These are phyloP conservation scores for Cyclaneusma minus DNA, from an alignment of 2,329 filamentous ascomycete species.

Conservation along the genomic window DNA sequence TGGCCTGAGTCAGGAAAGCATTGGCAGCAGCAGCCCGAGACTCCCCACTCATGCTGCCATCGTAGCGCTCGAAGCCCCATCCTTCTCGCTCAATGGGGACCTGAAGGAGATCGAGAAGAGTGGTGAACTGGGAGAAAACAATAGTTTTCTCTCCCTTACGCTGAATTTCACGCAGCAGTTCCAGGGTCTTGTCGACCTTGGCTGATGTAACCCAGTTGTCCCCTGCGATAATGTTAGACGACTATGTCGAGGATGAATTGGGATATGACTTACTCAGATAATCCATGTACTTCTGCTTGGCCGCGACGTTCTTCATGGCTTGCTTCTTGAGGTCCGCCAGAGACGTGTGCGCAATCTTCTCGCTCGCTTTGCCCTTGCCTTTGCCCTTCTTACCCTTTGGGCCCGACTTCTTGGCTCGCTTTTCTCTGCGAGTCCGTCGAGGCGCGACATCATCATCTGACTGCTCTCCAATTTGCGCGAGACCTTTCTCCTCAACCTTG, in stretches of 20 bases:
- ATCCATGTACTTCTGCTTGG: constrained; percentile 57
- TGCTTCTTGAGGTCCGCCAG: constrained; percentile 53
- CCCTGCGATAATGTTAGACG: too few species aligned
- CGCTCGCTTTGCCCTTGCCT: constrained; percentile 1
- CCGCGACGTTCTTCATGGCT: constrained; percentile 44
- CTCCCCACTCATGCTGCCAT: constrained; percentile 55
- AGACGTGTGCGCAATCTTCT: constrained; percentile 22
- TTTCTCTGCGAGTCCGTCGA: not conserved
- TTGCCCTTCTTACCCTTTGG: not conserved
- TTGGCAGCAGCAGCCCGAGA: constrained; percentile 52
- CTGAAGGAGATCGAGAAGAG: constrained; percentile 62
- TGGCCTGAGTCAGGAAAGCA: constrained; percentile 43
- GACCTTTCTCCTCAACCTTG: not conserved
- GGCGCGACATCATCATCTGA: not conserved
- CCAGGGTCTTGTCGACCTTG: constrained; percentile 55
- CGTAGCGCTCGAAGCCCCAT: constrained; percentile 46
- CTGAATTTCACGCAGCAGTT: constrained; percentile 34
- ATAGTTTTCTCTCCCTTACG: constrained; percentile 56
- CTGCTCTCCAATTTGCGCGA: not conserved
- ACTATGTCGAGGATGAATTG: constrained; percentile 7
- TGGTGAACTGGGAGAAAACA: constrained; percentile 71
- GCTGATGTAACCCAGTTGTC: constrained; percentile 61
- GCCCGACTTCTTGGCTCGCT: not conserved
- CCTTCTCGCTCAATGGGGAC: constrained; percentile 46
- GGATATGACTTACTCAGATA: constrained; percentile 54